A percentile compares a stretch with the other conserved stretches of the same genome.
Conservation (phyloP, 352 stramenopile genomes). For the Globisporangium recalcitrans region DNA sequence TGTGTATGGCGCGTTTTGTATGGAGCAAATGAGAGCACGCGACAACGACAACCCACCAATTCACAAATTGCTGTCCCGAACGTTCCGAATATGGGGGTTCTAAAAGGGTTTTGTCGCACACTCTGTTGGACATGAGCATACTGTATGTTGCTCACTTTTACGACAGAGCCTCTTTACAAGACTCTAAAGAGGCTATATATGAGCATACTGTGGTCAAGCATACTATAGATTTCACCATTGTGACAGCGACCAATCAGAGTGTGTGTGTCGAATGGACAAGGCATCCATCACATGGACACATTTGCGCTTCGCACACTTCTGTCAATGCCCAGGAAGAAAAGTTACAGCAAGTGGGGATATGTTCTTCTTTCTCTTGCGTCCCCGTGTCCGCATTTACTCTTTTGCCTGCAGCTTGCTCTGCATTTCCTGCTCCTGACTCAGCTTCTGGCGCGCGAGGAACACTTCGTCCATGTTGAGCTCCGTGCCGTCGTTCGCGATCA, state of each 20-base stretch:
- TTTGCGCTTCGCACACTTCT: too few relatives aligned
- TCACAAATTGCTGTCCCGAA: neutral
- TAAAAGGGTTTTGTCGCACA: neutral
- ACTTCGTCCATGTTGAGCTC: conserved; percentile 87
- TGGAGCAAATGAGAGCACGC: neutral
- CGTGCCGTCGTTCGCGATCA: conserved; percentile 71
- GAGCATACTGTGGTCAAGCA: neutral
- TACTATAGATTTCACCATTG: neutral
- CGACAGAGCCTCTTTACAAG: neutral
- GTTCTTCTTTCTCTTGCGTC: too few relatives aligned
- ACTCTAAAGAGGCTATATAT: neutral
- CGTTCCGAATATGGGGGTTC: too few relatives aligned
- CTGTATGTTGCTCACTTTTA: neutral
- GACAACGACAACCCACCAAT: too few relatives aligned
- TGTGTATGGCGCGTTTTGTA: neutral
- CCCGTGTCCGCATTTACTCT: neutral
- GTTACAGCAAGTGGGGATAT: too few relatives aligned
- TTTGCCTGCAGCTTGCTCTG: conserved; percentile 19
- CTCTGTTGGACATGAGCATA: neutral
- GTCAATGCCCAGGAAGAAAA: too few relatives aligned
- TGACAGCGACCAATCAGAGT: neutral
- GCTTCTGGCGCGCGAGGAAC: conserved; percentile 36
- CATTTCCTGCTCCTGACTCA: conserved; percentile 15
- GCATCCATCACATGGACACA: too few relatives aligned
- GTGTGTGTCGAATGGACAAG: too few relatives aligned